Evolutionary conservation across 768 basidiomycete species (phyloP).

Genomic region (Collybiopsis luxurians): DNA sequence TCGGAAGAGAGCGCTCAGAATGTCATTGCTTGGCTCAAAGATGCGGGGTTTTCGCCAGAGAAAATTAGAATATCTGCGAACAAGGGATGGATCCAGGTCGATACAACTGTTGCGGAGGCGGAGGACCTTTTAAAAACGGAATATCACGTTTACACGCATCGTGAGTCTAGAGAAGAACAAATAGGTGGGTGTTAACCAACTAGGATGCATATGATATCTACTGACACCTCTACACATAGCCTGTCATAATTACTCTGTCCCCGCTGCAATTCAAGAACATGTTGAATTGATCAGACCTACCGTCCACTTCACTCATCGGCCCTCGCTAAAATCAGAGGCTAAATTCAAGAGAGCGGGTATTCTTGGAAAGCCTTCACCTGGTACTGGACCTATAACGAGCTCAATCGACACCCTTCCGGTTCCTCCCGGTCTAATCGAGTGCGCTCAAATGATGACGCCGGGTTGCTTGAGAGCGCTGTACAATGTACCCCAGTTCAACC

Average conservation of each 20-base stretch:
- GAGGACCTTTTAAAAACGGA: slow-evolving; percentile 41
- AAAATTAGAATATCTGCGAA: slow-evolving; percentile 30
- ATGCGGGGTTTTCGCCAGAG: slow-evolving; percentile 31
- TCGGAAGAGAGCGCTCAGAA: slow-evolving; percentile 28
- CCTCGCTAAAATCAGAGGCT: background rate
- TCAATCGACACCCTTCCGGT: slow-evolving; percentile 6
- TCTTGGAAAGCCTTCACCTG: slow-evolving; percentile 17
- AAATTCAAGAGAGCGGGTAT: slow-evolving; percentile 12
- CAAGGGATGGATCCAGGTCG: slow-evolving; percentile 38
- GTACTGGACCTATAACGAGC: slow-evolving; percentile 14
- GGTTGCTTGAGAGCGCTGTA: slow-evolving; percentile 40
- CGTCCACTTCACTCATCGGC: slow-evolving; percentile 34
- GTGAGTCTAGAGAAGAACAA: slow-evolving; percentile 30
- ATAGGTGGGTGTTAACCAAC: slow-evolving; percentile 23
- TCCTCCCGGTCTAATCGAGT: slow-evolving; percentile 21
- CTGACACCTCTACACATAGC: slow-evolving; percentile 14
- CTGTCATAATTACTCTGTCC: slow-evolving; percentile 41
- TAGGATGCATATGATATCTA: background rate
- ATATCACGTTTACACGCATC: slow-evolving; percentile 39
- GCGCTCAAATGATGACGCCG: slow-evolving; percentile 36
- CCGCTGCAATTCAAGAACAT: slow-evolving; percentile 32
- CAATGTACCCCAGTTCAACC: slow-evolving; percentile 26
- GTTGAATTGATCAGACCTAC: slow-evolving; percentile 45
- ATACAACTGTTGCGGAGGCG: slow-evolving; percentile 38
- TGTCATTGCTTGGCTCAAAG: slow-evolving; percentile 38